Conservation (phyloP, 306 rosid species). For the Cicer pinnatifidum region DNA sequence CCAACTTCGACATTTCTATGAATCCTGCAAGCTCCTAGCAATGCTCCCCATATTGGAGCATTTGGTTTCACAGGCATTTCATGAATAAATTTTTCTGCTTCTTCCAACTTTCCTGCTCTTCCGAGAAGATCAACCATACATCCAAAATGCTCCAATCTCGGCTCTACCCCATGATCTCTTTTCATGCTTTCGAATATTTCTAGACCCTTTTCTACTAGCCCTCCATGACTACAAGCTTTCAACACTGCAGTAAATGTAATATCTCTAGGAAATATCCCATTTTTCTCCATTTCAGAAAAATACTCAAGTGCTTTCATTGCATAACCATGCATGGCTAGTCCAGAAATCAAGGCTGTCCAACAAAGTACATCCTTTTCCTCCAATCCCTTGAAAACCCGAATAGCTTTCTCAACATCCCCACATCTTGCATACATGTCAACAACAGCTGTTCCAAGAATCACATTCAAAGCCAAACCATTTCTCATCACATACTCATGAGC, state of each 20-base stretch:
- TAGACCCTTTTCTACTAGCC: slow-evolving; percentile 47
- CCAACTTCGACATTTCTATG: slow-evolving; percentile 50
- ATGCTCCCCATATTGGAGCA: slow-evolving; percentile 58
- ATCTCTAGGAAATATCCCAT: slow-evolving; percentile 46
- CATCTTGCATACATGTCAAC: slow-evolving; percentile 59
- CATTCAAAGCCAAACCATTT: slow-evolving; percentile 46
- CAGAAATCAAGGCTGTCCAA: slow-evolving; percentile 58
- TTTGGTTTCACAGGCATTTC: slow-evolving; percentile 58
- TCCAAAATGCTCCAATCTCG: slow-evolving; percentile 60
- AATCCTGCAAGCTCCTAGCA: slow-evolving; percentile 58
- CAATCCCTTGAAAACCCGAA: slow-evolving; percentile 45
- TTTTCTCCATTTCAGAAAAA: slow-evolving; percentile 47
- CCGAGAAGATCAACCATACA: slow-evolving; percentile 60
- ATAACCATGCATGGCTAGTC: slow-evolving; percentile 54
- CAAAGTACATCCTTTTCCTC: slow-evolving; percentile 45
- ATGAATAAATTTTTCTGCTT: slow-evolving; percentile 55
- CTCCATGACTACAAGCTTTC: slow-evolving; percentile 55
- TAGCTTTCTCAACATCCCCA: slow-evolving; percentile 54
- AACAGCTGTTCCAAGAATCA: slow-evolving; percentile 54
- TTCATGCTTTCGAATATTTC: slow-evolving; percentile 52
- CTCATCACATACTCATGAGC: slow-evolving; percentile 50
- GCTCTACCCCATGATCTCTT: slow-evolving; percentile 45
- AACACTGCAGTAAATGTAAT: slow-evolving; percentile 56
- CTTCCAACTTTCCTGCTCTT: slow-evolving; percentile 53
- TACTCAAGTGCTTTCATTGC: slow-evolving; percentile 48